Evolutionary conservation across 495 filamentous ascomycete species (phyloP).

Genomic region (Podospora conica): DNA sequence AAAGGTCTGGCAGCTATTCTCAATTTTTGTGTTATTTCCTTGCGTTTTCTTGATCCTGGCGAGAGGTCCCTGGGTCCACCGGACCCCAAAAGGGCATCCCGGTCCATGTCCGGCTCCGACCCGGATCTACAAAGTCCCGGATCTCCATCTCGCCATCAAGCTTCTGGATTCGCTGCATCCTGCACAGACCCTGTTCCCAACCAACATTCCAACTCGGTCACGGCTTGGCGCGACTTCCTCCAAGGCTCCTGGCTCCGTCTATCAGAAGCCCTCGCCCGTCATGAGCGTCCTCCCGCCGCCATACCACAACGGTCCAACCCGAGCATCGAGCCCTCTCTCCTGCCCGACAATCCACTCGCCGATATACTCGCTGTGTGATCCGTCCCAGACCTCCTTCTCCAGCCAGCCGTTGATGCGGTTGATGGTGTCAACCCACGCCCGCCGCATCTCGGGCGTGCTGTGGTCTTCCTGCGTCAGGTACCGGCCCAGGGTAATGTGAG

Average conservation of each 20-base stretch:
- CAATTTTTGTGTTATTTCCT: no score
- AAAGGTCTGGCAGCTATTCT: no score
- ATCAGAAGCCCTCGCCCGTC: slow-evolving; percentile 56
- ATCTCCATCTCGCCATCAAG: background rate
- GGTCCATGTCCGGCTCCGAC: background rate
- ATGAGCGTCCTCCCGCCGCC: slow-evolving; percentile 63
- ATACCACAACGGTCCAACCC: slow-evolving; percentile 74
- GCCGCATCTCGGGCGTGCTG: slow-evolving; percentile 43
- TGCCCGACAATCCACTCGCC: slow-evolving; percentile 70
- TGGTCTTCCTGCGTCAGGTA: slow-evolving; percentile 57
- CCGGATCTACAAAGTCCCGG: background rate
- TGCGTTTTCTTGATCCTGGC: no score
- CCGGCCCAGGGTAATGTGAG: slow-evolving; percentile 80
- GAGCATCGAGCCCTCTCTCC: slow-evolving; percentile 65
- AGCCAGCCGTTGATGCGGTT: slow-evolving; percentile 73
- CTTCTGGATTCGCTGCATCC: background rate
- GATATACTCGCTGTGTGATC: slow-evolving; percentile 32
- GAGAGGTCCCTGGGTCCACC: no score
- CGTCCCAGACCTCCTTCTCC: slow-evolving; percentile 59
- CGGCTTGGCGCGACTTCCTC: background rate
- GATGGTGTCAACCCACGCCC: slow-evolving; percentile 56
- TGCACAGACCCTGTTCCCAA: background rate
- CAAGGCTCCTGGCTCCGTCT: no score
- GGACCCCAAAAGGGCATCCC: no score
- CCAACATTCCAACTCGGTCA: background rate